Evolutionary conservation across 768 basidiomycete species (phyloP).

Genomic region (Phlebiopsis flavidoalba): DNA sequence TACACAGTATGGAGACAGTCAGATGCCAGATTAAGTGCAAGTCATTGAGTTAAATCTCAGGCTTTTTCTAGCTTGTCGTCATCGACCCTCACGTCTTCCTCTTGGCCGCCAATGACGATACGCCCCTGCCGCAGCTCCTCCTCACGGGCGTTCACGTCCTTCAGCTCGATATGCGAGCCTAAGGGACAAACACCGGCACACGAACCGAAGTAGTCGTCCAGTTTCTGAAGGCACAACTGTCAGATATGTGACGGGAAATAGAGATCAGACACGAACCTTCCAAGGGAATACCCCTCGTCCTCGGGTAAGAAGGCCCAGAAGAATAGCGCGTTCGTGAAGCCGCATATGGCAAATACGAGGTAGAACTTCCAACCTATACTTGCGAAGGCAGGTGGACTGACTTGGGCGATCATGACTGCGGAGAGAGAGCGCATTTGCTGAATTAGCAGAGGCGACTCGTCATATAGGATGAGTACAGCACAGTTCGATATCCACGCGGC

Average conservation of each 20-base stretch:
- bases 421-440: neutral
- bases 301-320: slow-evolving; percentile 24
- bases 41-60: too few species aligned
- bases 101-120: slow-evolving; percentile 11
- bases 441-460: too few species aligned
- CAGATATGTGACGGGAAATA: neutral
- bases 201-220: slow-evolving; percentile 21
- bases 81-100: slow-evolving; percentile 2
- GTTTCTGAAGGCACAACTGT: slow-evolving; percentile 7
- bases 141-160: slow-evolving; percentile 14
- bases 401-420: slow-evolving; percentile 23
- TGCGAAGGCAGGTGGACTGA: slow-evolving; percentile 18
- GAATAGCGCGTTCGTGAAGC: slow-evolving; percentile 20
- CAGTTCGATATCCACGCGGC: slow-evolving; percentile 24
- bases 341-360: slow-evolving; percentile 22
- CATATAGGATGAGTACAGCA: neutral
- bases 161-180: slow-evolving; percentile 13
- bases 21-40: too few species aligned
- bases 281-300: slow-evolving; percentile 20
- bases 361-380: slow-evolving; percentile 21
- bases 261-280: slow-evolving; percentile 7
- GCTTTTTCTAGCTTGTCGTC: slow-evolving; percentile 9
- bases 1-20: too few species aligned
- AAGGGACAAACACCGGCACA: slow-evolving; percentile 20
- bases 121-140: slow-evolving; percentile 18